phyloP scores from a whole-genome alignment of 495 filamentous ascomycete species.

The Polyplosphaeria fusca region DNA sequence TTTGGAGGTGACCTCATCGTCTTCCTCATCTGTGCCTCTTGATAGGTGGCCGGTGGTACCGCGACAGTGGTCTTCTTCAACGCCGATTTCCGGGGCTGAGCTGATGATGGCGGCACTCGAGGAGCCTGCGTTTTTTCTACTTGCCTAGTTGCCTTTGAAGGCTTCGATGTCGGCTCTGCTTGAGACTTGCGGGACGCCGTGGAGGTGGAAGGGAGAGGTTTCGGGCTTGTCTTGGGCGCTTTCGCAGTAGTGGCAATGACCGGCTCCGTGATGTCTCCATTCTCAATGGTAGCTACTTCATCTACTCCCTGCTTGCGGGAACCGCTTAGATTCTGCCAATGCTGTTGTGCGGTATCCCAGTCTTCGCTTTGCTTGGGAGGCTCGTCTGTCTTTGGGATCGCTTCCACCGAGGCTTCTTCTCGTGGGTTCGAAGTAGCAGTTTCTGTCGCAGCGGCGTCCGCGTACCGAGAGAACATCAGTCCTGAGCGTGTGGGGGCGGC shows the following conservation, averaged over 20 bases:
- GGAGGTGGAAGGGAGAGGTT: background rate
- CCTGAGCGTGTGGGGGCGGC: constrained; percentile 20
- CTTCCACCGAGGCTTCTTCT: constrained; percentile 4
- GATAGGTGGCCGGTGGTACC: constrained; percentile 6
- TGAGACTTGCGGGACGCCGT: background rate
- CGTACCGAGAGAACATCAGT: constrained; percentile 20
- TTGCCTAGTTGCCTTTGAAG: background rate
- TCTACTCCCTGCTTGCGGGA: constrained; percentile 56
- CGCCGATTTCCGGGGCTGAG: constrained; percentile 32
- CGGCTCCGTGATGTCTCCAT: background rate
- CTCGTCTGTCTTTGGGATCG: background rate
- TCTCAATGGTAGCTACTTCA: background rate
- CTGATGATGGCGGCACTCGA: background rate
- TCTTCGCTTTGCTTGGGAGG: constrained; percentile 41
- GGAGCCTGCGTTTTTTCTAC: constrained; percentile 28
- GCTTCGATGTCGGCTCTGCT: background rate
- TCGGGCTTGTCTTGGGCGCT: background rate
- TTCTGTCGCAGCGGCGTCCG: constrained; percentile 14
- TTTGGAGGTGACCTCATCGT: constrained; percentile 24
- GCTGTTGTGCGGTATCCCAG: constrained; percentile 61
- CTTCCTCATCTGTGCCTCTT: constrained; percentile 27
- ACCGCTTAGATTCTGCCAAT: constrained; percentile 60
- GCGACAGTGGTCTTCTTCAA: constrained; percentile 33
- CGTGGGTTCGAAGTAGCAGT: background rate
- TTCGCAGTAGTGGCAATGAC: background rate